These are phyloP conservation scores for Artomyces pyxidatus DNA, from an alignment of 768 basidiomycete genomes.

Conservation along the genomic window DNA sequence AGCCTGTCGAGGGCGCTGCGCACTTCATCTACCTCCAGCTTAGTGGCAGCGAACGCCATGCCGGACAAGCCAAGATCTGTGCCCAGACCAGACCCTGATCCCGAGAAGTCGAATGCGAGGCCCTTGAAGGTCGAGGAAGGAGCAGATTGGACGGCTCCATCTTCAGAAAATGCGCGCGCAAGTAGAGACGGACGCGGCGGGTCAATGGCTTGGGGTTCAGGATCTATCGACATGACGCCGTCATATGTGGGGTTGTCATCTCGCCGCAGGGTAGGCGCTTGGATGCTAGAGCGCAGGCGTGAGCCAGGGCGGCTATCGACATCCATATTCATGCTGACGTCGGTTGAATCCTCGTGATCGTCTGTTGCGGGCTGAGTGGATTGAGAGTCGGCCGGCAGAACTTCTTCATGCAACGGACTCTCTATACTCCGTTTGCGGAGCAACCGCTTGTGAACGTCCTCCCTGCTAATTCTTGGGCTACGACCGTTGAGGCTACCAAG, in stretches of 20 bases:
- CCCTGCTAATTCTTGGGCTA: constrained; percentile 42
- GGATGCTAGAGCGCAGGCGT: background rate
- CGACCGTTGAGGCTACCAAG: constrained; percentile 18
- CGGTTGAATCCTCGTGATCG: background rate
- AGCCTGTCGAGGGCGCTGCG: constrained; percentile 33
- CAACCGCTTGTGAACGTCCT: constrained; percentile 44
- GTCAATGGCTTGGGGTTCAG: constrained; percentile 25
- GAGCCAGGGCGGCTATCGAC: background rate
- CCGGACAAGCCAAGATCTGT: constrained; percentile 5
- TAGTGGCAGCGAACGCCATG: constrained; percentile 9
- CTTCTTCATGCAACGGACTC: constrained; percentile 26
- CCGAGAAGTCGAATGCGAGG: constrained; percentile 17
- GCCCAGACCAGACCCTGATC: background rate
- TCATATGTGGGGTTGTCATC: constrained; percentile 23
- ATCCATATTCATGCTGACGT: background rate
- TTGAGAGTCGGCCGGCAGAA: background rate
- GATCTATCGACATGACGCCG: constrained; percentile 27
- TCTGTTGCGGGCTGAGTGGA: background rate
- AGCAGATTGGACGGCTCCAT: constrained; percentile 10
- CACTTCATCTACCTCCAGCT: constrained; percentile 26
- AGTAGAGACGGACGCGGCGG: constrained; percentile 23
- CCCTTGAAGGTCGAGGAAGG: constrained; percentile 14
- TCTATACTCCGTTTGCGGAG: constrained; percentile 36
- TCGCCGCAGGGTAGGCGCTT: constrained; percentile 6
- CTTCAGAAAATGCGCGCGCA: constrained; percentile 19